A percentile compares a stretch with the other conserved stretches of the same genome.
Conservation (phyloP, 1,284 basidiomycete genomes). For the Ceratobasidium sp. region DNA sequence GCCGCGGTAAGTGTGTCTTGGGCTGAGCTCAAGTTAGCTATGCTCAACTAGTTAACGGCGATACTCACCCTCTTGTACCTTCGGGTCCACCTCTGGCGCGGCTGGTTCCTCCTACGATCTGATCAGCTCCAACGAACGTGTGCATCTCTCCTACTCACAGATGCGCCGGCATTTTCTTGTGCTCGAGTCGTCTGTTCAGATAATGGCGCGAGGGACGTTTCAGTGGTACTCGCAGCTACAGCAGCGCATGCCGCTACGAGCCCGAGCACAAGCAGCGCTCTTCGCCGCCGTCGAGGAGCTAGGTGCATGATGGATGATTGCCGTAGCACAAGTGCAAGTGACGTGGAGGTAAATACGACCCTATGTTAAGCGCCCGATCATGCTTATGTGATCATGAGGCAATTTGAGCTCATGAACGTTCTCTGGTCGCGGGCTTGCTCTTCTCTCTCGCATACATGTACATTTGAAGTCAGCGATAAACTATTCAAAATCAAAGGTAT, state of each 20-base stretch:
- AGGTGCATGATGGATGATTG: not conserved
- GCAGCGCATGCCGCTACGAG: not conserved
- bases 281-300: not conserved
- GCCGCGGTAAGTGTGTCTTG: conserved; percentile 18
- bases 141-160: not conserved
- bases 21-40: not conserved
- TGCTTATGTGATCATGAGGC: too few species aligned
- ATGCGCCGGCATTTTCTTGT: not conserved
- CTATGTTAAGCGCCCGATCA: not conserved
- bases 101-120: not conserved
- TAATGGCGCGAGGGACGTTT: not conserved
- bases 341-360: not conserved
- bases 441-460: too few species aligned
- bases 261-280: not conserved
- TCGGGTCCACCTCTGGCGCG: not conserved
- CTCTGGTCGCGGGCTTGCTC: too few species aligned
- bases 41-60: not conserved
- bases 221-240: not conserved
- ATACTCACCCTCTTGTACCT: not conserved
- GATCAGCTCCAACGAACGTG: not conserved
- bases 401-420: too few species aligned
- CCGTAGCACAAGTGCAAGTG: not conserved
- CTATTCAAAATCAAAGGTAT: too few species aligned
- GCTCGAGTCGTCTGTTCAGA: not conserved
- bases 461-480: too few species aligned